Percentiles rank a stretch among this genome's conserved stretches.
Conservation (phyloP, 495 filamentous ascomycete species). For the Poronia punctata region DNA sequence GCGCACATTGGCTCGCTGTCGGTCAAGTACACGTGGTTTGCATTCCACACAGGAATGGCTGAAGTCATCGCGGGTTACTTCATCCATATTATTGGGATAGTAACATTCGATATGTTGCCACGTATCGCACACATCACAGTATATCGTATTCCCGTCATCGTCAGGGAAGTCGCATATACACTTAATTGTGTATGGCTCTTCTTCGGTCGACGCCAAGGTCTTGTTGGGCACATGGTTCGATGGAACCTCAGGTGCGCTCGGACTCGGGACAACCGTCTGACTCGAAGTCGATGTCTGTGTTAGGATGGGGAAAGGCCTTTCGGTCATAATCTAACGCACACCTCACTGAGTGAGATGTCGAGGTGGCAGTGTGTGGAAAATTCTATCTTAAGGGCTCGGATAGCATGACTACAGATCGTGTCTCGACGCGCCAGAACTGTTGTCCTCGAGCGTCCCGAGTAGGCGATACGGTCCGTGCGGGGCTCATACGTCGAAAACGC, state of each 20-base stretch:
- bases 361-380: constrained; percentile 27
- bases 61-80: constrained; percentile 61
- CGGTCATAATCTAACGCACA: constrained; percentile 86
- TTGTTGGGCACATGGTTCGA: constrained; percentile 52
- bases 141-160: constrained; percentile 96
- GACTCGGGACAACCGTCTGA: constrained; percentile 43
- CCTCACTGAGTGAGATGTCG: constrained; percentile 45
- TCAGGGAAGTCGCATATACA: constrained; percentile 89
- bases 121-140: constrained; percentile 89
- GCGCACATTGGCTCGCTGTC: constrained; percentile 62
- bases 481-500: constrained; percentile 13
- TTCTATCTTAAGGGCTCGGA: constrained; percentile 45
- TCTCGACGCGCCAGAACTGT: constrained; percentile 28
- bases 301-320: constrained; percentile 60
- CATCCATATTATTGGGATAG: constrained; percentile 61
- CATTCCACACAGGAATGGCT: constrained; percentile 83
- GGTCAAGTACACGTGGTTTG: constrained; percentile 64
- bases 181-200: constrained; percentile 93
- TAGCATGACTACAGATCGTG: constrained; percentile 51
- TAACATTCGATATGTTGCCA: constrained; percentile 99
- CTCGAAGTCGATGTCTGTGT: constrained; percentile 48
- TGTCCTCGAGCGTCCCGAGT: constrained; percentile 12
- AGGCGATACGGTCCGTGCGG: constrained; percentile 2
- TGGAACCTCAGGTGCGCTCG: constrained; percentile 37
- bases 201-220: constrained; percentile 50